Conservation (phyloP, 2,329 filamentous ascomycete species). For the Paraconiothyrium sp. region DNA sequence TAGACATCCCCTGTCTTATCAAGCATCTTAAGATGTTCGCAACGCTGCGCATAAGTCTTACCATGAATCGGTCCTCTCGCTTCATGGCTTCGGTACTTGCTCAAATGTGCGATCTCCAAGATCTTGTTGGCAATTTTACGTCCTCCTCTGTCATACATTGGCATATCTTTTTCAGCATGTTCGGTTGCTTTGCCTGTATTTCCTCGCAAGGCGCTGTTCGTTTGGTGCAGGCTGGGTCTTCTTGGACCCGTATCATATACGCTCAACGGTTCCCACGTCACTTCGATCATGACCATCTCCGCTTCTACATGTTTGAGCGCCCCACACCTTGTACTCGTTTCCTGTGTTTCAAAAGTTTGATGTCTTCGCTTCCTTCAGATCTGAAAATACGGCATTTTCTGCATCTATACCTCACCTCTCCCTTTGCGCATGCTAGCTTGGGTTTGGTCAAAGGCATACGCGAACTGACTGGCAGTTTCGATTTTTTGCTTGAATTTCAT, state of each 20-base stretch:
- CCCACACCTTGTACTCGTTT: conserved; percentile 29
- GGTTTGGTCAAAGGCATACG: conserved; percentile 19
- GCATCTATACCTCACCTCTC: conserved; percentile 34
- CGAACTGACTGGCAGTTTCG: conserved; percentile 11
- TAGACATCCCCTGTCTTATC: conserved; percentile 17
- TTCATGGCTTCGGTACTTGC: conserved; percentile 33
- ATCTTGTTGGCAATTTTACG: conserved; percentile 32
- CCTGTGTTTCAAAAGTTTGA: conserved; percentile 46
- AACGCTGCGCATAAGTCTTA: conserved; percentile 35
- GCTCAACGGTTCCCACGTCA: conserved; percentile 30
- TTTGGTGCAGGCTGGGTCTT: conserved; percentile 24
- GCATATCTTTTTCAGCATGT: conserved; percentile 21
- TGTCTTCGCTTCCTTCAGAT: conserved; percentile 29
- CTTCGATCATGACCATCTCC: conserved; percentile 22
- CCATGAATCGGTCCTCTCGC: conserved; percentile 36
- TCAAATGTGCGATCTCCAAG: conserved; percentile 29
- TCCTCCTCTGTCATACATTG: conserved; percentile 31
- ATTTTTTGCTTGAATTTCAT: conserved; percentile 5
- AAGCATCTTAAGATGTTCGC: conserved; percentile 37
- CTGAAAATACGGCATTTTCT: conserved; percentile 35
- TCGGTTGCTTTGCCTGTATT: conserved; percentile 19
- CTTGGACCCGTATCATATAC: conserved; percentile 25
- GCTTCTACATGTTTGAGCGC: conserved; percentile 32
- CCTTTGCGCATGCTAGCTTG: conserved; percentile 12
- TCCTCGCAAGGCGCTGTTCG: conserved; percentile 18